These are phyloP conservation scores for Dillenia turbinata DNA, from an alignment of 164 flowering plant species.

Conservation along the genomic window DNA sequence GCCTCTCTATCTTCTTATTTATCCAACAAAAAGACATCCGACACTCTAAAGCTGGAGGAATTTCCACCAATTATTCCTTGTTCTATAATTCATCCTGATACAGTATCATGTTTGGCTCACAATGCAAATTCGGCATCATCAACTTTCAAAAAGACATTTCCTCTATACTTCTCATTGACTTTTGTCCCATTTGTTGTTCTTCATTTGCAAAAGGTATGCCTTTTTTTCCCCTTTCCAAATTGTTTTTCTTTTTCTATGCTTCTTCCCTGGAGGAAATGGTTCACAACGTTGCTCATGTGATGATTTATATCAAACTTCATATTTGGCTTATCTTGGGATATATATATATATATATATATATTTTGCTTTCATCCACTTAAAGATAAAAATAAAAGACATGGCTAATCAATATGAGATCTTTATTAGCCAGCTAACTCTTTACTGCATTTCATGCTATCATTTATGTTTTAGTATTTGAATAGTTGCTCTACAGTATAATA, in stretches of 20 bases:
- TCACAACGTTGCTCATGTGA: no score
- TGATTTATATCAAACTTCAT: no score
- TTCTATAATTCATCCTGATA: slow-evolving; percentile 83
- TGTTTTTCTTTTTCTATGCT: slow-evolving; percentile 1
- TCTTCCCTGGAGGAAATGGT: background rate
- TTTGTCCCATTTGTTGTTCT: slow-evolving; percentile 95
- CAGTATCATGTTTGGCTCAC: slow-evolving; percentile 74
- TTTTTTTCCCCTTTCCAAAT: background rate
- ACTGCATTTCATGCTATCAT: no score
- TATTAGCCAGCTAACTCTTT: no score
- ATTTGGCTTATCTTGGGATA: no score
- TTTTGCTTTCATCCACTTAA: no score
- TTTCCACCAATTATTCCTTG: slow-evolving; percentile 85
- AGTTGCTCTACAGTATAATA: no score
- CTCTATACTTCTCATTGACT: slow-evolving; percentile 95
- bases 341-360: no score
- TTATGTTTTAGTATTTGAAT: no score
- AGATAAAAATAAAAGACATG: no score
- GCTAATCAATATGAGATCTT: no score
- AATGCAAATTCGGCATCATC: slow-evolving; percentile 73
- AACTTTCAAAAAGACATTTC: slow-evolving; percentile 95
- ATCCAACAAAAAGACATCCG: slow-evolving; percentile 34
- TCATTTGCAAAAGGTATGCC: slow-evolving; percentile 75
- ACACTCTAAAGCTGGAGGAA: slow-evolving; percentile 53
- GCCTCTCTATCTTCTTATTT: slow-evolving; percentile 65